Evolutionary conservation across 2,329 filamentous ascomycete genomes (phyloP), one percentile per base, ranked within the genome.

Genomic region (Talaromyces islandicus): DNA sequence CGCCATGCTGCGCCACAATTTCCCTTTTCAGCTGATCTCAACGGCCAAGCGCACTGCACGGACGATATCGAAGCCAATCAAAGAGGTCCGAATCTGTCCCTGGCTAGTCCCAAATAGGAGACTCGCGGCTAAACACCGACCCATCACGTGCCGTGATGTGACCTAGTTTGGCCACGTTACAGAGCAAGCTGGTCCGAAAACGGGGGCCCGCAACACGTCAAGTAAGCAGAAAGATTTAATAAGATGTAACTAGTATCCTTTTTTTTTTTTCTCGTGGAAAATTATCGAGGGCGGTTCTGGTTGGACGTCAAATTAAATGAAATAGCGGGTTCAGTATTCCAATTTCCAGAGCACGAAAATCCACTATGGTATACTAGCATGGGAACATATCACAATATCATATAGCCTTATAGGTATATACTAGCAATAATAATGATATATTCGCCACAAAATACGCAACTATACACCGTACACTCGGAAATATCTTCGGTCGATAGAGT

Each of bases 11-110:
- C 41, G n/a, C 35, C 19, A 27, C 48, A 55, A 10, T 25, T 55
- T 50, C 54, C 51, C 5, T 41, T 41, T 7, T 24, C 17, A 14
- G 17, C 27, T 19, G 27, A 24, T 29, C 21, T 38, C 55, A 57
- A 57, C 55, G 55, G 46, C 43, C 21, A 60, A 35, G 58, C 21
- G 59, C 14, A 17, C n/a, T 43, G 59, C 35, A 29, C 50, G 29
- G 32, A 48, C 35, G 14, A 7, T 11, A n/a, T 17, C 25, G 38
- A 12, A 19, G 25, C 59, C 59, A 61, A 58, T 55, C 24, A 51
- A n/a, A 7, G 24, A 3, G 6, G 2, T 14, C 11, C 6, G 1
- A 58, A n/a, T n/a, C n/a, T n/a, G 59, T 61, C 24, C 59, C 59
- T 61, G 59, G 55, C 55, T 55, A 51, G 17, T n/a, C 54, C 27